Percentiles rank a stretch among this genome's conserved stretches.
Conservation (phyloP, 1,284 basidiomycete species). For the Marasmius sp. region DNA sequence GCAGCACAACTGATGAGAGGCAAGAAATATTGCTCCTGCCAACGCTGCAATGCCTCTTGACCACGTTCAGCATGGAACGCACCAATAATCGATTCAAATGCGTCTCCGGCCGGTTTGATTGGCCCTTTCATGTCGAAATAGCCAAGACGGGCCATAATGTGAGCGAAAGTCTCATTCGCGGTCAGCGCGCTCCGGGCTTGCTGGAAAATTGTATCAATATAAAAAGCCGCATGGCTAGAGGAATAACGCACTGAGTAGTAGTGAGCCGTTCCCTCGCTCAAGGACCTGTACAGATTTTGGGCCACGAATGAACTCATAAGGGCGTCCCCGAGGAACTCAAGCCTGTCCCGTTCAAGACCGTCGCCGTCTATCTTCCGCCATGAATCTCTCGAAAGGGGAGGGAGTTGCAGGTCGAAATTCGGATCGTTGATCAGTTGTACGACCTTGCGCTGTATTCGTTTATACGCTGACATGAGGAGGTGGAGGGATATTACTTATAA, state of each 20-base stretch:
- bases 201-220: constrained; percentile 9
- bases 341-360: constrained; percentile 18
- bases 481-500: constrained; percentile 7
- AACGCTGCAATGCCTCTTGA: constrained; percentile 17
- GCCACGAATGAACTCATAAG: constrained; percentile 23
- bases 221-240: background rate
- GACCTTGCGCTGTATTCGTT: constrained; percentile 17
- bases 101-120: constrained; percentile 25
- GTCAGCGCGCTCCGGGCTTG: constrained; percentile 20
- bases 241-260: constrained; percentile 23
- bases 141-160: constrained; percentile 26
- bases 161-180: constrained; percentile 27
- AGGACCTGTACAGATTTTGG: constrained; percentile 16
- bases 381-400: constrained; percentile 14
- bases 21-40: constrained; percentile 20
- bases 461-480: constrained; percentile 1
- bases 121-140: constrained; percentile 10
- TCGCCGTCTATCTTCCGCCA: constrained; percentile 18
- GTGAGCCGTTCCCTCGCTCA: constrained; percentile 18
- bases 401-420: constrained; percentile 20
- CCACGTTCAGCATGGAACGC: constrained; percentile 21
- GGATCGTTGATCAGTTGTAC: constrained; percentile 15
- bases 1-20: constrained; percentile 21
- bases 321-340: constrained; percentile 28
- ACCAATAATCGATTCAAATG: constrained; percentile 27